These are phyloP conservation scores for Tilletia caries DNA, from an alignment of 1,284 basidiomycete genomes.

Conservation along the genomic window DNA sequence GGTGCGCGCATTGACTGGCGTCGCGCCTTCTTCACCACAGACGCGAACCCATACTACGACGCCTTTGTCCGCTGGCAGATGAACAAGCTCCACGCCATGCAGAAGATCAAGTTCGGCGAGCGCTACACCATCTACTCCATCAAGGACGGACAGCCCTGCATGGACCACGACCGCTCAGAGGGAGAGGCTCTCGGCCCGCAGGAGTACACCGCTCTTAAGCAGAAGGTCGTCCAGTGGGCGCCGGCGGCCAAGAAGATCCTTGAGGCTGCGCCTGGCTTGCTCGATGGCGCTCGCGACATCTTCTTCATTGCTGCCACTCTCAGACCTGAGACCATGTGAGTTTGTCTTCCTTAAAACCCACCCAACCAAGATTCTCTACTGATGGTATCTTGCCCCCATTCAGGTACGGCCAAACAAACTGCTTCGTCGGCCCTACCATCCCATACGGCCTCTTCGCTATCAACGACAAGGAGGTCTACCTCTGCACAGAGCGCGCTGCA, in stretches of 20 bases:
- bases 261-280: constrained; percentile 74
- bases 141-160: constrained; percentile 99
- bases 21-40: constrained; percentile 88
- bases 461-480: constrained; percentile 72
- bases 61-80: constrained; percentile 97
- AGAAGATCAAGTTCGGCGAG: constrained; percentile 75
- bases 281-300: constrained; percentile 62
- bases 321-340: constrained; percentile 87
- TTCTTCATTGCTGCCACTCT: constrained; percentile 93
- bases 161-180: constrained; percentile 97
- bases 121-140: constrained; percentile 98
- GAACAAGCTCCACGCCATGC: constrained; percentile 74
- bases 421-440: constrained; percentile 86
- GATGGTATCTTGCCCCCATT: neutral
- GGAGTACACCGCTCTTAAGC: constrained; percentile 93
- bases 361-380: neutral
- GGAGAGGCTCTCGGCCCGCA: constrained; percentile 94
- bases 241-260: constrained; percentile 22
- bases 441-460: constrained; percentile 80
- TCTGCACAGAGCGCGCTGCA: constrained; percentile 84
- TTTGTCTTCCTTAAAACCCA: neutral
- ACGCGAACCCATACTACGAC: constrained; percentile 96
- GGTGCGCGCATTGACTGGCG: constrained; percentile 98
- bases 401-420: constrained; percentile 86
- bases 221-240: constrained; percentile 71